Percentiles rank a stretch among this genome's conserved stretches.
Conservation (phyloP, 768 basidiomycete genomes). For the Boletales sp. region DNA sequence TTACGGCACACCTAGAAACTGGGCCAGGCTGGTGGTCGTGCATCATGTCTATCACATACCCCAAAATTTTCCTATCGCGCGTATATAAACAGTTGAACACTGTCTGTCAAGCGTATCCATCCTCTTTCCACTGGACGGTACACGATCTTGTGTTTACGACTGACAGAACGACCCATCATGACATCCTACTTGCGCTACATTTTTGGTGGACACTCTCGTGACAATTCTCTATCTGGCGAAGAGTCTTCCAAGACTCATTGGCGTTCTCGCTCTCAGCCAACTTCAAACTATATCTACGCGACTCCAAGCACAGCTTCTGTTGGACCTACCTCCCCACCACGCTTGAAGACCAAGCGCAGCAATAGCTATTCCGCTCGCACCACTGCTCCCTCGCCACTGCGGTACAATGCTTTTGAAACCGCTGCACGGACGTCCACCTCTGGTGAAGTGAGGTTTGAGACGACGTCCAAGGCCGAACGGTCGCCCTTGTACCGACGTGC, state of each 20-base stretch:
- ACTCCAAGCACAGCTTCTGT: slow-evolving; percentile 25
- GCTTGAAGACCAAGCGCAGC: slow-evolving; percentile 35
- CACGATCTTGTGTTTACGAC: slow-evolving; percentile 21
- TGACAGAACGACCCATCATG: slow-evolving; percentile 31
- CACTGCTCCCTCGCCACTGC: slow-evolving; percentile 39
- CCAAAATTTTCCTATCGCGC: slow-evolving; percentile 17
- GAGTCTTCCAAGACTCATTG: slow-evolving; percentile 38
- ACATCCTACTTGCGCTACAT: slow-evolving; percentile 49
- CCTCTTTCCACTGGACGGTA: slow-evolving; percentile 8
- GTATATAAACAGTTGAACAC: slow-evolving; percentile 23
- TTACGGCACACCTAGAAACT: slow-evolving; percentile 22
- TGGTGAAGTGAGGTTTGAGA: slow-evolving; percentile 32
- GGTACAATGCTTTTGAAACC: slow-evolving; percentile 35
- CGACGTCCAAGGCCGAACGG: slow-evolving; percentile 31
- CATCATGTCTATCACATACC: slow-evolving; percentile 11
- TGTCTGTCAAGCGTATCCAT: slow-evolving; percentile 3
- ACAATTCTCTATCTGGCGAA: slow-evolving; percentile 22
- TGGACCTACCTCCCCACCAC: slow-evolving; percentile 36
- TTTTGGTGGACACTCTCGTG: slow-evolving; percentile 36
- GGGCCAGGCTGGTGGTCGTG: neutral
- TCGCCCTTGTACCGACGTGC: slow-evolving; percentile 38
- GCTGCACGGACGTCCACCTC: slow-evolving; percentile 17
- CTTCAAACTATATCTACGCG: slow-evolving; percentile 41
- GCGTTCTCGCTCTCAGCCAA: slow-evolving; percentile 40
- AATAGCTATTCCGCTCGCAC: slow-evolving; percentile 37